Conservation (phyloP, 805 yeast species). For the Wickerhamiella occidentalis region DNA sequence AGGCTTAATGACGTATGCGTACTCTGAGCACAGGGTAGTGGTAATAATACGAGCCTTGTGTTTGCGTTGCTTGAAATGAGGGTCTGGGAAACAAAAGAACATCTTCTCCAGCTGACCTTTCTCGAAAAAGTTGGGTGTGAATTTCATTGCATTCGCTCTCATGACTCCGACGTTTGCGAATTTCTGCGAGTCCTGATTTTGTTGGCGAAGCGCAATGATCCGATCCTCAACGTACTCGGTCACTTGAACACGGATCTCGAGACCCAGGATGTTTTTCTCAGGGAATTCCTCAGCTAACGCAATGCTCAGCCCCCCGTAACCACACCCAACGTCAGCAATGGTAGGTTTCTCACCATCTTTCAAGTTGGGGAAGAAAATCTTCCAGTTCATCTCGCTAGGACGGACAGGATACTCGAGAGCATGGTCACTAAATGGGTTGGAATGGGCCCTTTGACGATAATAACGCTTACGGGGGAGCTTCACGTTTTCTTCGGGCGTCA, state of each 20-base stretch:
- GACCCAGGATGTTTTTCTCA: slow-evolving; percentile 66
- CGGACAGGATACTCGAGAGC: slow-evolving; percentile 71
- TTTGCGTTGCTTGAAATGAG: slow-evolving; percentile 93
- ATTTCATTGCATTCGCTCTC: slow-evolving; percentile 96
- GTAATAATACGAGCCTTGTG: slow-evolving; percentile 96
- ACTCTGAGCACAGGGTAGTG: slow-evolving; percentile 75
- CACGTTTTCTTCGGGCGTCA: slow-evolving; percentile 23
- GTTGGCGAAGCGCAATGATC: slow-evolving; percentile 72
- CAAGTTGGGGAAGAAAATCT: slow-evolving; percentile 49
- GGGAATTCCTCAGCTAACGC: slow-evolving; percentile 71
- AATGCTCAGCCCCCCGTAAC: slow-evolving; percentile 83
- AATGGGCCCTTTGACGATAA: slow-evolving; percentile 94
- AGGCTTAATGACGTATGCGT: slow-evolving; percentile 76
- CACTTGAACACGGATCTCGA: slow-evolving; percentile 97
- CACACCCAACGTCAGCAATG: slow-evolving; percentile 95
- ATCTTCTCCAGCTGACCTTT: slow-evolving; percentile 76
- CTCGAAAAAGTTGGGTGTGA: slow-evolving; percentile 82
- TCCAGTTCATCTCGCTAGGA: slow-evolving; percentile 86
- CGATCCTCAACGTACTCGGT: slow-evolving; percentile 95
- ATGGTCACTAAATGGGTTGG: slow-evolving; percentile 95
- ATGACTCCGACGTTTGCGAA: slow-evolving; percentile 82
- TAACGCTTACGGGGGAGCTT: slow-evolving; percentile 68
- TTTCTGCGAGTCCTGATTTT: slow-evolving; percentile 32
- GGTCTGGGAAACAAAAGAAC: slow-evolving; percentile 99
- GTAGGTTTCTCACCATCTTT: slow-evolving; percentile 40